Evolutionary conservation across 2,329 filamentous ascomycete genomes (phyloP).

Genomic region (Aspergillus sp.): DNA sequence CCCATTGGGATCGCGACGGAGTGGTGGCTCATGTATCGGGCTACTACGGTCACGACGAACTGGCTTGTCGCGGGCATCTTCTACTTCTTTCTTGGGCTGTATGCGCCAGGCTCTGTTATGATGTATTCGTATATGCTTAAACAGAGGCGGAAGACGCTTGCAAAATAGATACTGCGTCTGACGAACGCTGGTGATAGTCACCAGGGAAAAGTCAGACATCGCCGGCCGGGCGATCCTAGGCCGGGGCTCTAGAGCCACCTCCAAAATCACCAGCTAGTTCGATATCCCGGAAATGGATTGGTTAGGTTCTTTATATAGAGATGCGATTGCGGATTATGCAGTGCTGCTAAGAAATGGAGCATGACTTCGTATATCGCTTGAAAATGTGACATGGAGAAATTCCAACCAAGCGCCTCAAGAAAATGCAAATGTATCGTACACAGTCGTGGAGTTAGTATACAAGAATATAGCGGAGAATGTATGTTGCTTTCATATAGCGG

Average conservation of each 20-base stretch:
- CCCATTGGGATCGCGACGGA: slow-evolving; percentile 30
- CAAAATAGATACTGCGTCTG: not conserved
- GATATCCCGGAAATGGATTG: not conserved
- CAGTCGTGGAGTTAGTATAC: slow-evolving; percentile 1
- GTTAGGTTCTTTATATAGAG: not conserved
- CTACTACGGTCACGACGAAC: slow-evolving; percentile 14
- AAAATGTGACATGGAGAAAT: not conserved
- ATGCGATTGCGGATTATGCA: not conserved
- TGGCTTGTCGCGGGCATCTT: slow-evolving; percentile 18
- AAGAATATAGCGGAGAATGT: not conserved
- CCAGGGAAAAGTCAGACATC: no score
- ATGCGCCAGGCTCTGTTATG: slow-evolving; percentile 30
- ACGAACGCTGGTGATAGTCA: not conserved
- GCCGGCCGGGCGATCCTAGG: not conserved
- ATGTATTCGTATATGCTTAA: slow-evolving; percentile 34
- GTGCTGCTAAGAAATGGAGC: not conserved
- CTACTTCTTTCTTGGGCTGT: slow-evolving; percentile 28
- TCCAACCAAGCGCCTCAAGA: not conserved
- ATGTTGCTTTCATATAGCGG: not conserved
- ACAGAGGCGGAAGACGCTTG: slow-evolving; percentile 27
- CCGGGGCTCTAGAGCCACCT: not conserved
- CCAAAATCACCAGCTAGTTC: not conserved
- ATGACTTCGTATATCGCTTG: not conserved
- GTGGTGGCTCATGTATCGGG: slow-evolving; percentile 31
- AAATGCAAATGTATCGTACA: slow-evolving; percentile 10